phyloP scores from a whole-genome alignment of 2,329 filamentous ascomycete species.

The Aspergillus fructus region DNA sequence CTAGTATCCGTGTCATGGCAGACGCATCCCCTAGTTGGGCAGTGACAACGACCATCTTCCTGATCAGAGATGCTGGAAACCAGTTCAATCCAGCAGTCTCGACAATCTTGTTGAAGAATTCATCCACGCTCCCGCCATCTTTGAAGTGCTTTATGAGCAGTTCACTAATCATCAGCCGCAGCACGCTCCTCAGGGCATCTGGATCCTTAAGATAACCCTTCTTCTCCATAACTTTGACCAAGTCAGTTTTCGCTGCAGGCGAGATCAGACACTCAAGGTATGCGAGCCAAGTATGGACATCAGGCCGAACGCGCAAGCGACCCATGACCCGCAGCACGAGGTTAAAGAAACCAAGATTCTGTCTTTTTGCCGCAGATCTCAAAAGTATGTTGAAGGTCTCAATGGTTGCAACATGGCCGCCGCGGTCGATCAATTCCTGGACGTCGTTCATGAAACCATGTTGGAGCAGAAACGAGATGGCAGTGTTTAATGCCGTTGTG shows the following conservation, averaged over 20 bases:
- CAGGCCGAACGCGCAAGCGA: constrained; percentile 36
- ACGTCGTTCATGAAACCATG: constrained; percentile 31
- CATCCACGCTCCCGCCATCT: constrained; percentile 30
- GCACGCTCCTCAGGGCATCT: constrained; percentile 23
- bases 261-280: constrained; percentile 34
- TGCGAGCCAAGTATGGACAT: constrained; percentile 44
- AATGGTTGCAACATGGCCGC: constrained; percentile 37
- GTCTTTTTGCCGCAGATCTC: constrained; percentile 33
- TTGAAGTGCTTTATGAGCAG: constrained; percentile 34
- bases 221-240: constrained; percentile 33
- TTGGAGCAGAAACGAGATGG: constrained; percentile 39
- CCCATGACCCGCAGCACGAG: constrained; percentile 41
- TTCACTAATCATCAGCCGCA: constrained; percentile 33
- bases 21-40: constrained; percentile 24
- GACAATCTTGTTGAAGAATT: constrained; percentile 41
- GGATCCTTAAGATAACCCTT: constrained; percentile 30
- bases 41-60: constrained; percentile 39
- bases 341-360: constrained; percentile 41
- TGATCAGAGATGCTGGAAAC: constrained; percentile 36
- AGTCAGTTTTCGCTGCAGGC: constrained; percentile 26
- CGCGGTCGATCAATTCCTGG: constrained; percentile 33
- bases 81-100: constrained; percentile 35
- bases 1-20: constrained; percentile 30
- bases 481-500: constrained; percentile 42
- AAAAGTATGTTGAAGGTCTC: constrained; percentile 49